Evolutionary conservation across 352 stramenopile genomes (phyloP).

Genomic region (Pythium scleroteichum): DNA sequence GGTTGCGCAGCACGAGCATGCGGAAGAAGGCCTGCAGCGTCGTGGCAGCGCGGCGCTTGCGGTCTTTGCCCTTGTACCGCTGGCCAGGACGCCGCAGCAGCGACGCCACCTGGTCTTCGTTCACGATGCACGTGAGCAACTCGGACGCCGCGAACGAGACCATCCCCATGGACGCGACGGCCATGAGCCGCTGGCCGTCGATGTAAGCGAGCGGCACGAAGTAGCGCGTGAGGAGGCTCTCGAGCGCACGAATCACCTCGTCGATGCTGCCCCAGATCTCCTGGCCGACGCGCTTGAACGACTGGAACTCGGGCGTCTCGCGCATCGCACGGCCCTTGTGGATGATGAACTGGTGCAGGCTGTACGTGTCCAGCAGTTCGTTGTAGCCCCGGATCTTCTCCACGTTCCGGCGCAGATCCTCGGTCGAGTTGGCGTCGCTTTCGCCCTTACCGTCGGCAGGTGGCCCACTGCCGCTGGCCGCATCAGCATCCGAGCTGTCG

Average conservation of each 20-base stretch:
- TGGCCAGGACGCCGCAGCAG: conserved; percentile 68
- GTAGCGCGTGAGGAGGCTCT: conserved; percentile 76
- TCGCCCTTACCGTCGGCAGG: conserved; percentile 8
- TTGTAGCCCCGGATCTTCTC: conserved; percentile 84
- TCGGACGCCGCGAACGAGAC: conserved; percentile 50
- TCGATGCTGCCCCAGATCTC: conserved; percentile 84
- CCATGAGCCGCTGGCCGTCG: conserved; percentile 76
- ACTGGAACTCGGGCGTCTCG: conserved; percentile 87
- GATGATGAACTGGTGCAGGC: conserved; percentile 89
- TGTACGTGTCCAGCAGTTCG: conserved; percentile 76
- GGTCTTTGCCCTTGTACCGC: conserved; percentile 77
- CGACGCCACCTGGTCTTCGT: conserved; percentile 82
- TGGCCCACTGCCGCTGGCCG: background rate
- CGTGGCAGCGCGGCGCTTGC: conserved; percentile 57
- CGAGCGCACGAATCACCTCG: conserved; percentile 67
- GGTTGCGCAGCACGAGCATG: conserved; percentile 54
- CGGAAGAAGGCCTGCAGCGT: conserved; percentile 74
- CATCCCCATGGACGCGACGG: conserved; percentile 68
- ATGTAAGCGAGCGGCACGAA: conserved; percentile 87
- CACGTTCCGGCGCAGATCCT: conserved; percentile 70
- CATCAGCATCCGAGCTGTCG: background rate
- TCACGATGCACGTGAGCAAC: conserved; percentile 81
- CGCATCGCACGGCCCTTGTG: conserved; percentile 79
- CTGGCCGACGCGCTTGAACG: conserved; percentile 76
- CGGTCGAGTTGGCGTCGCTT: conserved; percentile 41